Percentiles rank a stretch among this genome's conserved stretches.
These are phyloP conservation scores for Daldinia caldariorum DNA, from an alignment of 495 filamentous ascomycete genomes.

Conservation along the genomic window DNA sequence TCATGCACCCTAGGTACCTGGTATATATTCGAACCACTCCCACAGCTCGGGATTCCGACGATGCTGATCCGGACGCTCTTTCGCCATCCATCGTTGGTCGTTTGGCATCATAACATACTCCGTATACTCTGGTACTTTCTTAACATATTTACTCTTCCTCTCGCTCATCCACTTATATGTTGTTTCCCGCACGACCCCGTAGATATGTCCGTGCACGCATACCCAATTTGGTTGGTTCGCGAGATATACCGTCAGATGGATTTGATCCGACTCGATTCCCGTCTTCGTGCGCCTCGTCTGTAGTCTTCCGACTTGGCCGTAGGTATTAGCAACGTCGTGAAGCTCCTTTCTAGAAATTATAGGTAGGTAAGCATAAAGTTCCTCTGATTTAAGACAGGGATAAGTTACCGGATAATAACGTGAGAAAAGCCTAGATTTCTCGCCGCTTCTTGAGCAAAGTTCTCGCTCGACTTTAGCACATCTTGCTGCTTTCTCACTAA, in stretches of 20 bases:
- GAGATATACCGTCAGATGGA: not conserved
- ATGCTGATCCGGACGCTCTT: not conserved
- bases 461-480: not conserved
- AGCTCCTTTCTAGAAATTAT: not conserved
- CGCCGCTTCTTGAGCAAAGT: not conserved
- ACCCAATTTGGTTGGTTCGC: conserved; percentile 1
- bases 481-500: not conserved
- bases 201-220: not conserved
- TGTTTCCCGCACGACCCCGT: not conserved
- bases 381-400: not conserved
- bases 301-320: not conserved
- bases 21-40: not conserved
- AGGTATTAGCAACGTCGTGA: not conserved
- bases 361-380: not conserved
- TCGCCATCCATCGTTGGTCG: not conserved
- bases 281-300: not conserved
- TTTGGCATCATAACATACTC: not conserved
- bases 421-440: not conserved
- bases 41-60: not conserved
- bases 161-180: not conserved
- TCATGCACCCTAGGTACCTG: not conserved
- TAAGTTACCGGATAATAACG: not conserved
- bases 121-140: not conserved
- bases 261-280: not conserved
- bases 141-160: not conserved